Percentiles rank a stretch among this genome's conserved stretches.
These are phyloP conservation scores for Pleurotus citrinopileatus DNA, from an alignment of 768 basidiomycete species.

Conservation along the genomic window DNA sequence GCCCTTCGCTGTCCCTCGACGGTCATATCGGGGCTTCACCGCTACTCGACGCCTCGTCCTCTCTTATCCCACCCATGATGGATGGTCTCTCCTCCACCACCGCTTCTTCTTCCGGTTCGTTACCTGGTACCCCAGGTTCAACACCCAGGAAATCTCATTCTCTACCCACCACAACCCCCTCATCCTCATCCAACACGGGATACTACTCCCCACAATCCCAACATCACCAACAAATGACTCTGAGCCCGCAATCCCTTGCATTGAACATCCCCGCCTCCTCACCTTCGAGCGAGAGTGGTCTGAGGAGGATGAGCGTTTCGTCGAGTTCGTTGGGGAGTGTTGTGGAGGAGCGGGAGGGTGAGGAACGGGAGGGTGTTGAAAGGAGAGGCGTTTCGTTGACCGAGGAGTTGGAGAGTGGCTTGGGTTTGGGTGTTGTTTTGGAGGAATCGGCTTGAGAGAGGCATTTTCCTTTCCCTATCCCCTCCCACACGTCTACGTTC, in stretches of 20 bases:
- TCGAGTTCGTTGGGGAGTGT: background rate
- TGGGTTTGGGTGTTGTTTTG: background rate
- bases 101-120: conserved; percentile 7
- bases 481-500: too few species aligned
- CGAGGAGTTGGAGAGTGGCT: background rate
- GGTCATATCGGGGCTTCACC: conserved; percentile 12
- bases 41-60: background rate
- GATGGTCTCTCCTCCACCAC: background rate
- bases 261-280: background rate
- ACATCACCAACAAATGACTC: background rate
- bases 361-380: background rate
- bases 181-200: background rate
- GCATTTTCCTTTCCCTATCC: too few species aligned
- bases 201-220: background rate
- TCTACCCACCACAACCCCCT: background rate
- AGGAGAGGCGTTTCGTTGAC: background rate
- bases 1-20: background rate
- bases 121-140: background rate
- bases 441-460: too few species aligned
- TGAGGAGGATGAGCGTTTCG: conserved; percentile 4
- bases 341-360: background rate
- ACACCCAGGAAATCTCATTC: background rate
- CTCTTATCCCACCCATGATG: conserved; percentile 3
- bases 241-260: background rate
- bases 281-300: background rate